A percentile compares a stretch with the other conserved stretches of the same genome.
phyloP scores from a whole-genome alignment of 805 yeast species.

The Zygosaccharomyces bisporus region DNA sequence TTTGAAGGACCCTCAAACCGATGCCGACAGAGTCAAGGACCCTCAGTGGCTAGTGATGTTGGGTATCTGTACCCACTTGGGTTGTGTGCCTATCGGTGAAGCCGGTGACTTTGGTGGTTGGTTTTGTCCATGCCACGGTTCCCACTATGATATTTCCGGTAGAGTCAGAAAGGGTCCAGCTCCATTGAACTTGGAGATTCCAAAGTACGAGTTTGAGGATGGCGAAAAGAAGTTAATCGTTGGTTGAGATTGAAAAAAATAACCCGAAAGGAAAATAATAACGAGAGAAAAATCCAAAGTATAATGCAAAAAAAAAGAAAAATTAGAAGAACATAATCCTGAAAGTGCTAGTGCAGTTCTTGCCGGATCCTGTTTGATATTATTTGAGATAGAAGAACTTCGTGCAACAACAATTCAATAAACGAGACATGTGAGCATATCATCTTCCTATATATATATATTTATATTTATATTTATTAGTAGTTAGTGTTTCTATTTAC shows the following conservation, averaged over 20 bases:
- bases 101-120: conserved; percentile 99
- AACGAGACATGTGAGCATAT: conserved; percentile 19
- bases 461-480: conserved; percentile 13
- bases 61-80: conserved; percentile 99
- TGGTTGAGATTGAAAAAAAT: conserved; percentile 53
- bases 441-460: conserved; percentile 16
- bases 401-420: conserved; percentile 5
- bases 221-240: conserved; percentile 76
- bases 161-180: conserved; percentile 99
- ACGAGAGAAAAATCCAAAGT: not conserved
- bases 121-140: conserved; percentile 99
- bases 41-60: conserved; percentile 99
- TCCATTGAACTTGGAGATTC: conserved; percentile 96
- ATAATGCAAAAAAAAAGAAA: conserved; percentile 3
- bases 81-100: conserved; percentile 99
- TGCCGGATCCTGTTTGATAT: conserved; percentile 3
- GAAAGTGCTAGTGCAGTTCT: not conserved
- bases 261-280: conserved; percentile 1
- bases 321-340: not conserved
- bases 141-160: conserved; percentile 99
- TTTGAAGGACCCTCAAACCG: conserved; percentile 93
- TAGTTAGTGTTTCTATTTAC: conserved; percentile 7
- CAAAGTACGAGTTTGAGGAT: conserved; percentile 72
- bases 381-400: conserved; percentile 3
- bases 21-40: conserved; percentile 87